phyloP scores from a whole-genome alignment of 192 early-diverging fungal genomes.

The Radiomyces spectabilis region DNA sequence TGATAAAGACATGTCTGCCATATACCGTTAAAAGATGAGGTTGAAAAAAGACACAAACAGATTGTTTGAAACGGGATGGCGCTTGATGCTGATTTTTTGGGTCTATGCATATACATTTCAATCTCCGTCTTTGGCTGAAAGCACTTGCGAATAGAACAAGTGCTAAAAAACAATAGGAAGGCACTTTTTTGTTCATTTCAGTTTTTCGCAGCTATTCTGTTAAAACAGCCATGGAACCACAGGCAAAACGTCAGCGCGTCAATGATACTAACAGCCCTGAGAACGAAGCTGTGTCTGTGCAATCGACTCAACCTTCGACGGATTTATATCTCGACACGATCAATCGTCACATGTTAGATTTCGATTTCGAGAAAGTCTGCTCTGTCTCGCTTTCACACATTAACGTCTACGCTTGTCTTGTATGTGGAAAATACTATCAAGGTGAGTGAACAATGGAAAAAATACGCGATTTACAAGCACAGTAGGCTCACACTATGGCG shows the following conservation, averaged over 20 bases:
- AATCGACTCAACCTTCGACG: conserved; percentile 14
- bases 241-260: conserved; percentile 11
- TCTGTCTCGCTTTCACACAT: conserved; percentile 87
- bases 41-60: too few species aligned
- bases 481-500: background rate
- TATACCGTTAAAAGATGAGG: too few species aligned
- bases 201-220: too few species aligned
- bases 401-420: conserved; percentile 94
- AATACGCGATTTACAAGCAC: background rate
- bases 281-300: background rate
- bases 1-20: too few species aligned
- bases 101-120: too few species aligned
- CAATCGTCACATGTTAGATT: conserved; percentile 82
- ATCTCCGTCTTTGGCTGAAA: too few species aligned
- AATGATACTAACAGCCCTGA: background rate
- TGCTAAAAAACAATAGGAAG: too few species aligned
- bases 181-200: too few species aligned
- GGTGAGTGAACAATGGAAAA: conserved; percentile 31
- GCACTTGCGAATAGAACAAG: too few species aligned
- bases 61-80: too few species aligned
- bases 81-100: too few species aligned
- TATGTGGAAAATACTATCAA: conserved; percentile 95
- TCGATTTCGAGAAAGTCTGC: conserved; percentile 98
- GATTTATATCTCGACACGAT: conserved; percentile 79
- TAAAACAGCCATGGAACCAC: conserved; percentile 10